Conservation (phyloP, 768 basidiomycete genomes). For the Tephrocybe sp. region DNA sequence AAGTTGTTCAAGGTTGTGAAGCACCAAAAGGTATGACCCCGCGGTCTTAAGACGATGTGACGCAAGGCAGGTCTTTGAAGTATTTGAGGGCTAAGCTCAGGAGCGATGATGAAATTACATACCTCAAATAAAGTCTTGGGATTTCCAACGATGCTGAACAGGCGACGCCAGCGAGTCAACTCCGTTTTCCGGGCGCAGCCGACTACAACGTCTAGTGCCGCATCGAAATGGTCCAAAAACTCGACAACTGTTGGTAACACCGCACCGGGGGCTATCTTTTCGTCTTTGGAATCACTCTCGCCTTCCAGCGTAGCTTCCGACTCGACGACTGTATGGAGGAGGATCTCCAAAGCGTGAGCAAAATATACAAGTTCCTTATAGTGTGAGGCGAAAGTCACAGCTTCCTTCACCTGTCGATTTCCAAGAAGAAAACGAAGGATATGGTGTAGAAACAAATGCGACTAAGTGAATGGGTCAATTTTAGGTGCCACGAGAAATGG, state of each 20-base stretch:
- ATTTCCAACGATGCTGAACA: conserved; percentile 90
- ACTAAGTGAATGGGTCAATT: conserved; percentile 44
- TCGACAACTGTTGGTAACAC: conserved; percentile 73
- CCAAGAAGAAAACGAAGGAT: conserved; percentile 83
- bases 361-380: conserved; percentile 92
- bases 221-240: conserved; percentile 94
- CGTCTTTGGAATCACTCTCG: conserved; percentile 28
- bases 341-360: conserved; percentile 90
- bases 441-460: conserved; percentile 92
- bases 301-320: conserved; percentile 56
- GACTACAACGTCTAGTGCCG: conserved; percentile 88
- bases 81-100: background rate
- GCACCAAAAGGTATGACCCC: conserved; percentile 87
- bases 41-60: conserved; percentile 82
- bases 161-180: conserved; percentile 81
- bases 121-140: conserved; percentile 93
- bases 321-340: conserved; percentile 92
- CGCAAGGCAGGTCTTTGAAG: conserved; percentile 65
- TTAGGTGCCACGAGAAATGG: background rate
- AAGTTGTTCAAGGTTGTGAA: conserved; percentile 91
- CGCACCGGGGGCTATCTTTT: conserved; percentile 29
- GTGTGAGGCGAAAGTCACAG: conserved; percentile 81
- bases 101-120: background rate
- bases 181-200: conserved; percentile 97
- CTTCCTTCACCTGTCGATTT: conserved; percentile 62